Percentiles rank a stretch among this genome's conserved stretches.
Evolutionary conservation across 306 rosid species (phyloP).

Genomic region (Cicer pinnatifidum): DNA sequence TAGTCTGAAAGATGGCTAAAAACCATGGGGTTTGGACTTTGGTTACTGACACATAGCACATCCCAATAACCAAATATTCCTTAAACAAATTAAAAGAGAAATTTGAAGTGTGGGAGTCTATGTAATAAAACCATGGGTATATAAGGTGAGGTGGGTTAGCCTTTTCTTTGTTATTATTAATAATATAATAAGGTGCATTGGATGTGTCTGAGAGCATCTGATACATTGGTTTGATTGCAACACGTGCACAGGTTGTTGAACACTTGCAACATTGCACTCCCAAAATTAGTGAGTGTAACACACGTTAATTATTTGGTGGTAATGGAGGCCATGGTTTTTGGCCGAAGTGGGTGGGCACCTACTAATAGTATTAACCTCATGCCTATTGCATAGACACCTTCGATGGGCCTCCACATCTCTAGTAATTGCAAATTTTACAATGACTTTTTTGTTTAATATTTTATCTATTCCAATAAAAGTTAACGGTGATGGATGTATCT

Average conservation of each 20-base stretch:
- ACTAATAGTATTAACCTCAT: not conserved
- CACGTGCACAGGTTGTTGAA: slow-evolving; percentile 9
- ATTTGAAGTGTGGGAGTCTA: not conserved
- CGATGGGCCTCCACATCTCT: too few species aligned
- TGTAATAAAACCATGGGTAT: slow-evolving; percentile 20
- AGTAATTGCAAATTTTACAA: too few species aligned
- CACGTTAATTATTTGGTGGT: not conserved
- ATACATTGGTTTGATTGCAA: slow-evolving; percentile 11
- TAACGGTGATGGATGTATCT: too few species aligned
- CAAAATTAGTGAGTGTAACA: not conserved
- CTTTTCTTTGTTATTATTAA: not conserved
- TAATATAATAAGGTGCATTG: slow-evolving; percentile 1
- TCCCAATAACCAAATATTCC: slow-evolving; percentile 5
- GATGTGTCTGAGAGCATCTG: slow-evolving; percentile 1
- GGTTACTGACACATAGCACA: slow-evolving; percentile 1
- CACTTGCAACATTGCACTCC: slow-evolving; percentile 1
- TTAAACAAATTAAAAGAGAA: not conserved
- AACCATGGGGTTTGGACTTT: slow-evolving; percentile 59
- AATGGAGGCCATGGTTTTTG: not conserved
- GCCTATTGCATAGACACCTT: too few species aligned
- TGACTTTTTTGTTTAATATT: too few species aligned
- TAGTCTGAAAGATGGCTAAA: slow-evolving; percentile 44
- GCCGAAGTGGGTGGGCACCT: not conserved
- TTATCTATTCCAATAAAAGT: too few species aligned
- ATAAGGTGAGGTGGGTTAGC: not conserved